Evolutionary conservation across 1,284 basidiomycete genomes (phyloP).

Genomic region (Austroboletus novae-zelandiae): DNA sequence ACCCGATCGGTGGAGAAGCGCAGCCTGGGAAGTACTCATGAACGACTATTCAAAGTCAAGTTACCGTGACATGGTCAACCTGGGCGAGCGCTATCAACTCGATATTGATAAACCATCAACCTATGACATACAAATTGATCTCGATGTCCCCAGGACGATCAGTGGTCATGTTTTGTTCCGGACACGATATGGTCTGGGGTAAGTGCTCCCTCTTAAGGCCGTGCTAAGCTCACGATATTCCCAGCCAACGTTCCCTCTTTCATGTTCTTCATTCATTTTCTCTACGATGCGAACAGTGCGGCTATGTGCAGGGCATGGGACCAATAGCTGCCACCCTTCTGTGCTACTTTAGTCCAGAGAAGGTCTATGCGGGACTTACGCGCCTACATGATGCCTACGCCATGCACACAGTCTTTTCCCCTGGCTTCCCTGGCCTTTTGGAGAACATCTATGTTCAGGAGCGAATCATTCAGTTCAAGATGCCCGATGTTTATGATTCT

Average conservation of each 20-base stretch:
- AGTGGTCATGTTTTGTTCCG: constrained; percentile 93
- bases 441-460: constrained; percentile 96
- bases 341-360: constrained; percentile 90
- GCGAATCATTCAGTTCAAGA: constrained; percentile 75
- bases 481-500: constrained; percentile 85
- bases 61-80: constrained; percentile 40
- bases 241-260: constrained; percentile 90
- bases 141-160: constrained; percentile 97
- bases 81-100: constrained; percentile 59
- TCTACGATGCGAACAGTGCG: constrained; percentile 81
- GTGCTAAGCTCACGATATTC: constrained; percentile 8
- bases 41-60: constrained; percentile 46
- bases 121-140: constrained; percentile 97
- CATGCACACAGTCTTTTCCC: constrained; percentile 88
- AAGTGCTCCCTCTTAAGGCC: constrained; percentile 31
- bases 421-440: constrained; percentile 94
- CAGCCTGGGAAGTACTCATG: constrained; percentile 86
- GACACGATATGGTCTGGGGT: constrained; percentile 95
- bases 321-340: constrained; percentile 94
- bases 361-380: constrained; percentile 81
- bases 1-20: constrained; percentile 93
- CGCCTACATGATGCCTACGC: constrained; percentile 86
- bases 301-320: constrained; percentile 99
- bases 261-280: constrained; percentile 94
- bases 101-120: constrained; percentile 75